Evolutionary conservation across 2,329 filamentous ascomycete genomes (phyloP).

Genomic region (Ophiostoma ips): DNA sequence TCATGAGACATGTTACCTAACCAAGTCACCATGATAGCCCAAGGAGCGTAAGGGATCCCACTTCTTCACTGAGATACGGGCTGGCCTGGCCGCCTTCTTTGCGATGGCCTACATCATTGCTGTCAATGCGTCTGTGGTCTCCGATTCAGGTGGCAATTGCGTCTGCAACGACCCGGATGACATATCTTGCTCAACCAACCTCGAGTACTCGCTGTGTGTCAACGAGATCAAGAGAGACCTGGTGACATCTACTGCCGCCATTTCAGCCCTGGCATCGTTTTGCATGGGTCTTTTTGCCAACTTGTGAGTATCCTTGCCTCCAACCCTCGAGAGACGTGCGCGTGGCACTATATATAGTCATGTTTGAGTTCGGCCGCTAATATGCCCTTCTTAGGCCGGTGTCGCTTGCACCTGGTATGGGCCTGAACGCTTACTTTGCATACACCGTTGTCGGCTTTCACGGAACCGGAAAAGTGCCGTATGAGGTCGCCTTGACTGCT

Average conservation of each 20-base stretch:
- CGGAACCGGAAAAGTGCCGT: slow-evolving; percentile 41
- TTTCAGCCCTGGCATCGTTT: slow-evolving; percentile 61
- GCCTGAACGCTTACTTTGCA: slow-evolving; percentile 53
- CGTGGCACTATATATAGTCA: slow-evolving; percentile 26
- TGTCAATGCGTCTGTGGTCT: slow-evolving; percentile 55
- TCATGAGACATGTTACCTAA: slow-evolving; percentile 19
- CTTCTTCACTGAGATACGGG: slow-evolving; percentile 66
- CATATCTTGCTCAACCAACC: slow-evolving; percentile 19
- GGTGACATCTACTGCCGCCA: slow-evolving; percentile 70
- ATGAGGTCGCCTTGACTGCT: slow-evolving; percentile 46
- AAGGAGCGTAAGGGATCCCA: slow-evolving; percentile 55
- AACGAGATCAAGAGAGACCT: slow-evolving; percentile 57
- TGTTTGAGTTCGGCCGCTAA: background rate
- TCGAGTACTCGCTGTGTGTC: background rate
- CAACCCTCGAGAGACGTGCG: slow-evolving; percentile 28
- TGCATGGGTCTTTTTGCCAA: slow-evolving; percentile 71
- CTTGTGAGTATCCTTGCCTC: slow-evolving; percentile 53
- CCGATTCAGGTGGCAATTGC: slow-evolving; percentile 66
- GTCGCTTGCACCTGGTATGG: slow-evolving; percentile 45
- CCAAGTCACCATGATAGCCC: slow-evolving; percentile 1
- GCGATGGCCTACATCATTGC: slow-evolving; percentile 81
- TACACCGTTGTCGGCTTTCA: slow-evolving; percentile 52
- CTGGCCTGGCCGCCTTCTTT: slow-evolving; percentile 66
- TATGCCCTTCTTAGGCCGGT: slow-evolving; percentile 6
- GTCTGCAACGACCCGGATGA: slow-evolving; percentile 31